Base-by-base conservation (phyloP, 2,329 filamentous ascomycete genomes). In the Penicillium crustosum region DNA sequence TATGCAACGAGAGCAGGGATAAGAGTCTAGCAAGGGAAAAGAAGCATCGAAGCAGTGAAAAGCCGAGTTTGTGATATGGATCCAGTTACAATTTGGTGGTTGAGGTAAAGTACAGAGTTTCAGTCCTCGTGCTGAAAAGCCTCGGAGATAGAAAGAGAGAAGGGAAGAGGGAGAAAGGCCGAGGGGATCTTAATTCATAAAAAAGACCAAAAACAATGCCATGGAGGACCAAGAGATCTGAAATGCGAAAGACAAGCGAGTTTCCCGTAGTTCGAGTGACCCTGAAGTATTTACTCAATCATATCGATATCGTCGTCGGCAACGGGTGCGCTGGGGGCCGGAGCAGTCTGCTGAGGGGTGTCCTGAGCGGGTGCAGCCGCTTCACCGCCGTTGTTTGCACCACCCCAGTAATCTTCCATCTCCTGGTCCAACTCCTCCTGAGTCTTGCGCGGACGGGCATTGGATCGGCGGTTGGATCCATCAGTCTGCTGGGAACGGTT, bases 391-490 rank as follows among this genome's bases (percentile, higher is more conserved):
- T 67, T 61, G 50, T 60, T 74, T 38, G 75, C 73, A 27, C 78
- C 79, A 31, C 83, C 87, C 80, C 91, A 97, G 75, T 97, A 97
- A 71, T 96, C 91, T 31, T 88, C 91, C 93, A 97, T 97, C 77
- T 97, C 93, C n/a, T 90, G 91, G 73, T 97, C 93, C 41, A 97
- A 81, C 73, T 97, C 91, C 68, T 96, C 90, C 65, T 92, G 89
- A 0, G 93, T 96, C 83, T 96, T 96, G 76, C 86, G 89, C 2
- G 86, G 82, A 49, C 90, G 83, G 23, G 64, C 66, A 53, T 84
- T 82, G 47, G 79, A 79, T 33, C 77, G 63, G 75, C 78, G 60
- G 74, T 71, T 60, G 15, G 53, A 55, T 48, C 58, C 58, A 42
- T 59, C 59, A 41, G 62, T 55, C 35, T 41, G 45, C 31, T 59